Evolutionary conservation across 192 early-diverging fungal species (phyloP), one percentile per base, ranked within the genome.

Genomic region (Phycomyces nitens): DNA sequence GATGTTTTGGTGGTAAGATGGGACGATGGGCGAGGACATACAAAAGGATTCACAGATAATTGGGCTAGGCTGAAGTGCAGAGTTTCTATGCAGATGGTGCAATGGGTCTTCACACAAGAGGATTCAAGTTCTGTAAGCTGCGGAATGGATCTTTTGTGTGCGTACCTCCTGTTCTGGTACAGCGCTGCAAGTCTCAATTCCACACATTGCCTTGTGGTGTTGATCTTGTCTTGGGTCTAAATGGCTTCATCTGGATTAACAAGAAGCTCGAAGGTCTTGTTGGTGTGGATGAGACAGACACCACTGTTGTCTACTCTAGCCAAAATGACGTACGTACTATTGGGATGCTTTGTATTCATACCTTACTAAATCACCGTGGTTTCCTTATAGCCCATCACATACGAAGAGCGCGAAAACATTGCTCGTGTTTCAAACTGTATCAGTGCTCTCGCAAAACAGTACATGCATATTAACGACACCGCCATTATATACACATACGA

Each of bases 221-320:
- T 29, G 90, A 99, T 72, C 75, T 99, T 10, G 87, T 97, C 39
- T 79, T 99, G 27, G 97, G 97, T 18, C 71, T 99, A 26, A 99
- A 99, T 64, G 97, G 97, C 2, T 96, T 94, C 69, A 92, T 99
- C 56, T 97, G 93, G 93, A 88, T 97, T 22, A 84, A 88, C 78
- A 96, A 96, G 67, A 73, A 70, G 21, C 74, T 80, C 49, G 34
- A 84, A 77, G 29, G 78, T 68, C 24, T 73, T 73, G 42, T 75
- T 64, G 73, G 77, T 34, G 38, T 75, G 23, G 81, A 88, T 22
- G 89, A 91, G 42, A 79, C 79, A n/a, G 88, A 91, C 68, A 80
- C 91, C 3, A 92, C 95, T 65, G 85, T 80, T 14, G 82, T 96
- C 12, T 97, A 97, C 70, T 88, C 88, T 22, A 90, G 90, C 70